A percentile compares a stretch with the other conserved stretches of the same genome.
These are phyloP conservation scores for Colletotrichum liriopes DNA, from an alignment of 2,329 filamentous ascomycete species.

Conservation along the genomic window DNA sequence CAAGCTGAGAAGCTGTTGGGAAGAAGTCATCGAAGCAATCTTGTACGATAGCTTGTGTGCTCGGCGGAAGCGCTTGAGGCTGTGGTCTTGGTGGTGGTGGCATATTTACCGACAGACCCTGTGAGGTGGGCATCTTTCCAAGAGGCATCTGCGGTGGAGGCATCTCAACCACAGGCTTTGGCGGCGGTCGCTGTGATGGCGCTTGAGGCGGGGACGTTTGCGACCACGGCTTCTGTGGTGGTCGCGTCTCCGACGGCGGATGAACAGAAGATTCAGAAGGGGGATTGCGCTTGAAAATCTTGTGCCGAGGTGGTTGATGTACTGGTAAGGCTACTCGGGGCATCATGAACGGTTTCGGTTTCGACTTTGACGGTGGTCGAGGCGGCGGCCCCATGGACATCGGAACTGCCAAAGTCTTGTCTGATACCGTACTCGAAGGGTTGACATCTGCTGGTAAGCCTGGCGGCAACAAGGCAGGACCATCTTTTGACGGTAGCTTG, in stretches of 20 bases:
- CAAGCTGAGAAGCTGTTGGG: conserved; percentile 70
- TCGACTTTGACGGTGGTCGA: conserved; percentile 21
- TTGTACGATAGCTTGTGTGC: conserved; percentile 69
- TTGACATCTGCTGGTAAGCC: not conserved
- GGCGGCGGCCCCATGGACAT: conserved; percentile 6
- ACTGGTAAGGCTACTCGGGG: conserved; percentile 6
- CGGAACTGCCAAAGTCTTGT: not conserved
- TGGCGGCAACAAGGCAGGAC: too few relatives aligned
- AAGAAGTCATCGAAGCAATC: conserved; percentile 68
- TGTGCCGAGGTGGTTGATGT: conserved; percentile 15
- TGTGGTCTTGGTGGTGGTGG: not conserved
- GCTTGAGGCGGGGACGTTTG: conserved; percentile 6
- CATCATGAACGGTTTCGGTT: conserved; percentile 40
- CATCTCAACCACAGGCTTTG: not conserved
- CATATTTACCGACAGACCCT: not conserved
- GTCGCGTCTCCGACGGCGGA: not conserved
- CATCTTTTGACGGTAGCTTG: not conserved
- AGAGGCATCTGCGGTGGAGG: not conserved
- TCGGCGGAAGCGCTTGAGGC: conserved; percentile 51
- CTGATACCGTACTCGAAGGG: not conserved
- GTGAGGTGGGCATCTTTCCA: not conserved
- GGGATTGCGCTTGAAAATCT: conserved; percentile 2
- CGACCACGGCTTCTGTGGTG: not conserved
- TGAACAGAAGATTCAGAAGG: not conserved
- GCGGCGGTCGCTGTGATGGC: not conserved